Evolutionary conservation across 306 rosid species (phyloP).

Genomic region (Prinsepia uniflora): DNA sequence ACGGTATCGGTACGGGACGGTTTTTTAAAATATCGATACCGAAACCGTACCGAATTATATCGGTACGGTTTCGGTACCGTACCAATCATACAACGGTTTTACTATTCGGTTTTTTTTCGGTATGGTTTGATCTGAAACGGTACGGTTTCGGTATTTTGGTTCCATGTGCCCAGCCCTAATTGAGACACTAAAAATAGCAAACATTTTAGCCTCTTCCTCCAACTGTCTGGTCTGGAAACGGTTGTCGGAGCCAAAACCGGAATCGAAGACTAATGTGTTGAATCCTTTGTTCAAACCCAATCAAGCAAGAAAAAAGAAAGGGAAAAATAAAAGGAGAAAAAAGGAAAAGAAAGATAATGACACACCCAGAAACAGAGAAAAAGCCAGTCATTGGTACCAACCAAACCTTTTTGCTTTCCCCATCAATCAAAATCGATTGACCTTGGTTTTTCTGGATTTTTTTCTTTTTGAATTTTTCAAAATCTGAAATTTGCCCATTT

Average conservation of each 20-base stretch:
- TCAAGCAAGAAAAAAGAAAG: conserved; percentile 29
- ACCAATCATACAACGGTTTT: too few species aligned
- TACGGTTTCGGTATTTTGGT: too few species aligned
- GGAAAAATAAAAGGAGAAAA: conserved; percentile 6
- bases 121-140: too few species aligned
- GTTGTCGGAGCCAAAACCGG: conserved; percentile 67
- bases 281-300: conserved; percentile 42
- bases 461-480: conserved; percentile 10
- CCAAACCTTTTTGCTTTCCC: conserved; percentile 46
- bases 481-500: conserved; percentile 38
- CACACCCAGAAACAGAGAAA: conserved; percentile 32
- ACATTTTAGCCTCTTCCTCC: conserved; percentile 38
- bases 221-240: conserved; percentile 54
- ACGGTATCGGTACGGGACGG: too few species aligned
- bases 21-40: too few species aligned
- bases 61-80: too few species aligned
- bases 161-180: too few species aligned
- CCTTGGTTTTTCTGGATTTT: neutral
- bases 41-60: too few species aligned
- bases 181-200: conserved; percentile 44
- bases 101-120: too few species aligned
- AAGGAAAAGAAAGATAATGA: conserved; percentile 4
- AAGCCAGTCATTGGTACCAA: conserved; percentile 37
- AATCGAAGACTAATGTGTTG: conserved; percentile 38
- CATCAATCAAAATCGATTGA: conserved; percentile 40